A percentile compares a stretch with the other conserved stretches of the same genome.
These are phyloP conservation scores for Streptanthus diversifolius DNA, from an alignment of 345 rosid species.

Conservation along the genomic window DNA sequence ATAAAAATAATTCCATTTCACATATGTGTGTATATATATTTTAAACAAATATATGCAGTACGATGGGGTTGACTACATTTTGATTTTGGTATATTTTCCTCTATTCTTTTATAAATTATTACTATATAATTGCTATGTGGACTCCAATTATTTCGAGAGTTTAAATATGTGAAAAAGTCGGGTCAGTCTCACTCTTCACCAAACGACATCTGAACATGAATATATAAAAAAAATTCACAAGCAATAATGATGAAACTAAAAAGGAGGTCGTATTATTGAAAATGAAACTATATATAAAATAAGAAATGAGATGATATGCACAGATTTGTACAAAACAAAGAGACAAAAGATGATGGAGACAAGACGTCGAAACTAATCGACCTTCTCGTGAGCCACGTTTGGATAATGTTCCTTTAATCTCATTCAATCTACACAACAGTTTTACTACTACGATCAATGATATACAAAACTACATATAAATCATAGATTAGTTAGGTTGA, in stretches of 20 bases:
- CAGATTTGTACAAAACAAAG: constrained; percentile 22
- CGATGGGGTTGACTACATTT: constrained; percentile 24
- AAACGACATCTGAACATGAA: constrained; percentile 11
- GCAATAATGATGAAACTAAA: constrained; percentile 12
- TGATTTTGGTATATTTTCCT: background rate
- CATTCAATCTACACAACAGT: constrained; percentile 12
- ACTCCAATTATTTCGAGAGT: constrained; percentile 28
- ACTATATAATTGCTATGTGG: constrained; percentile 25
- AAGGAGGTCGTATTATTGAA: constrained; percentile 21
- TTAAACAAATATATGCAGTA: background rate
- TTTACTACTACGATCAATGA: background rate
- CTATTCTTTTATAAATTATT: background rate
- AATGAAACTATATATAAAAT: background rate
- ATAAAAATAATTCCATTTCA: background rate
- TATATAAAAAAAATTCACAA: background rate
- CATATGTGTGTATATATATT: background rate
- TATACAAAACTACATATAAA: background rate
- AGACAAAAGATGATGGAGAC: constrained; percentile 31
- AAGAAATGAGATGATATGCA: constrained; percentile 18
- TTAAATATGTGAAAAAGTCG: constrained; percentile 16
- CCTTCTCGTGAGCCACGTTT: constrained; percentile 34
- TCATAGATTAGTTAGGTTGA: too few relatives aligned
- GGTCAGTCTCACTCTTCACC: constrained; percentile 23
- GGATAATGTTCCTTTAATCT: constrained; percentile 27
- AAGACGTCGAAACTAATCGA: constrained; percentile 35